A percentile compares a stretch with the other conserved stretches of the same genome.
Conservation (phyloP, 2,329 filamentous ascomycete genomes). For the Trichoderma pleuroti region DNA sequence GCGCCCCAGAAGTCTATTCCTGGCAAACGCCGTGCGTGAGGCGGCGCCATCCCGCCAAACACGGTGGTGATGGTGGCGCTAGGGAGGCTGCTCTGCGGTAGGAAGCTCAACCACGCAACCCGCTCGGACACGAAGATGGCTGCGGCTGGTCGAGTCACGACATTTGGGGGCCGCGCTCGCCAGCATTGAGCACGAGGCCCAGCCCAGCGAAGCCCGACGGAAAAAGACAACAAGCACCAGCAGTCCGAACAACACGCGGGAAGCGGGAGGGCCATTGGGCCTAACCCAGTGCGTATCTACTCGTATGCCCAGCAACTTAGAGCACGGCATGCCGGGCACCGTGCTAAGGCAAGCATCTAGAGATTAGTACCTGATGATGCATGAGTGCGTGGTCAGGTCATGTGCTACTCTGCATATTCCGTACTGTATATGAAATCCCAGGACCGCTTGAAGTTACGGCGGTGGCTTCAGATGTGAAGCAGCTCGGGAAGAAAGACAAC, state of each 20-base stretch:
- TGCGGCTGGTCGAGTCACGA: neutral
- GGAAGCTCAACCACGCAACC: neutral
- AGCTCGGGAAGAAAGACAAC: neutral
- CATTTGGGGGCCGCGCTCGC: slow-evolving; percentile 7
- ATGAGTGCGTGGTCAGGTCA: slow-evolving; percentile 45
- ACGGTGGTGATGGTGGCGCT: neutral
- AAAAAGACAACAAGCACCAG: neutral
- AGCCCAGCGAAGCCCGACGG: slow-evolving; percentile 21
- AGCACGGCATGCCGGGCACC: neutral
- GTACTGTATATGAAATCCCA: neutral
- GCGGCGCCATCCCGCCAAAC: neutral
- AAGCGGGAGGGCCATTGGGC: neutral
- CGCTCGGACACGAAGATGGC: neutral
- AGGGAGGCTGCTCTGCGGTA: neutral
- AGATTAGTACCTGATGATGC: slow-evolving; percentile 31
- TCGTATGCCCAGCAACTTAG: neutral
- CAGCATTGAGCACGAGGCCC: neutral
- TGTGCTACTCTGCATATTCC: slow-evolving; percentile 19
- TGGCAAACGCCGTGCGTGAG: neutral
- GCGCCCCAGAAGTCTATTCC: neutral
- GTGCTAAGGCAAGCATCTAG: neutral
- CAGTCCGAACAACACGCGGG: neutral
- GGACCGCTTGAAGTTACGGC: neutral
- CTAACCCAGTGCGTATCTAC: neutral
- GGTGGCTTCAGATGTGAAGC: neutral